Base-by-base conservation (phyloP, 495 filamentous ascomycete genomes). In the Chaetomidium leptoderma region DNA sequence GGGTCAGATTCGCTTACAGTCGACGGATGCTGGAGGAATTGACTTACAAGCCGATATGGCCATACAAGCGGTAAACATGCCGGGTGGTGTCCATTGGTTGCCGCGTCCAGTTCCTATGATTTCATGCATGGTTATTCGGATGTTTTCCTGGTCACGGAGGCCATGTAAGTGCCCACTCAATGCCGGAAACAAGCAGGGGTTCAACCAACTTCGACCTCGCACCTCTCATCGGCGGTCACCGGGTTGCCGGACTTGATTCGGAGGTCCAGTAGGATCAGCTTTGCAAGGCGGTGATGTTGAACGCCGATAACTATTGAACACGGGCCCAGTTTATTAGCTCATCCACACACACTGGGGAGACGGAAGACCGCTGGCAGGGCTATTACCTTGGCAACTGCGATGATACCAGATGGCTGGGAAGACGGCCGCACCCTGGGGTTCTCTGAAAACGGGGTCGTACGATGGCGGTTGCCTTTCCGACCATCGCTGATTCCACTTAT, bases 61-160 rank as follows among this genome's bases (percentile, higher is more conserved):
- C 72, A 81, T 80, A 24, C 76, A 79, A 4, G 78, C 76, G 1
- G 78, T 81, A 51, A 81, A 81, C 69, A 79, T 78, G 50, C 74
- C 70, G 4, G 79, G 79, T n/a, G 78, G 73, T 6, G 72, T 77
- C 69, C 71, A 74, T 42, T 75, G 64, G 58, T 83, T 83, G 36
- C 73, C 72, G 9, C 76, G 59, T 0, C 74, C 77, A 32, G 83
- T 81, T 5, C 79, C 80, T 62, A 78, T 82, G 9, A 82, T 67
- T 35, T 70, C 68, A 17, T 72, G 70, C 14, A 83, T 71, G 17
- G 75, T 65, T 2, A 56, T 53, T 43, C 75, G 70, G 26, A 82
- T 77, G 10, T 69, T 64, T 43, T 73, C 59, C 76, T 78, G 36
- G 3, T 10, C 10, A 43, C 10, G 3, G n/a, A 23, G 8, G 26